Percentiles rank a stretch among this genome's conserved stretches.
Conservation (phyloP, 1,139 yeast genomes). For the Yamadazyma aaseri region DNA sequence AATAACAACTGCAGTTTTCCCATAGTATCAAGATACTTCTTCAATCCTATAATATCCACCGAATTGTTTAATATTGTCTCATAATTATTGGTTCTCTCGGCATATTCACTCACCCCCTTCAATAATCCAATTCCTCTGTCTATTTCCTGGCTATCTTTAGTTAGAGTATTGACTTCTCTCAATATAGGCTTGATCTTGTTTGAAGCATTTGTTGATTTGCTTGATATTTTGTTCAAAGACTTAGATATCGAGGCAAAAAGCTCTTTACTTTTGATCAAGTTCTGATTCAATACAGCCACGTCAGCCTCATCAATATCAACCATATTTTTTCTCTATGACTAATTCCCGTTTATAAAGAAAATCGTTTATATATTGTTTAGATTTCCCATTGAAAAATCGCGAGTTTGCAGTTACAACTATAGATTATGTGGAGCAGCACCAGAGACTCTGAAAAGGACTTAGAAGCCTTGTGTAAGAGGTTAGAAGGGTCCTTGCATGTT, state of each 20-base stretch:
- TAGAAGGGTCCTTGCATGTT: slow-evolving; percentile 18
- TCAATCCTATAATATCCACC: slow-evolving; percentile 39
- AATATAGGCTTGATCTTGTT: slow-evolving; percentile 69
- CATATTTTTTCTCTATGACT: too few species aligned
- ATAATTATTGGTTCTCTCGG: slow-evolving; percentile 55
- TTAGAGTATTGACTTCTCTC: slow-evolving; percentile 57
- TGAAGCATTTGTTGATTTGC: slow-evolving; percentile 61
- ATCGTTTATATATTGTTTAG: too few species aligned
- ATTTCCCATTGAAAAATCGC: too few species aligned
- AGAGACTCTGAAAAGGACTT: background rate
- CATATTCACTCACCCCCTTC: slow-evolving; percentile 63
- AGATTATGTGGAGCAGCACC: too few species aligned
- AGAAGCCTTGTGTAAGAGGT: slow-evolving; percentile 3
- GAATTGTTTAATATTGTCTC: slow-evolving; percentile 43
- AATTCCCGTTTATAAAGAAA: too few species aligned
- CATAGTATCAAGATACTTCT: slow-evolving; percentile 39
- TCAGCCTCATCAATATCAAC: slow-evolving; percentile 80
- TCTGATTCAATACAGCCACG: slow-evolving; percentile 76
- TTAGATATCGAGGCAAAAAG: slow-evolving; percentile 56
- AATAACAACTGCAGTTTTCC: slow-evolving; percentile 32
- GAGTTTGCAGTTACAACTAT: too few species aligned
- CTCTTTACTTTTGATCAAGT: slow-evolving; percentile 56
- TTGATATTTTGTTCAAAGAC: slow-evolving; percentile 56
- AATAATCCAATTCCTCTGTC: slow-evolving; percentile 61
- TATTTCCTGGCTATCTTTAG: slow-evolving; percentile 55